Base-by-base conservation (phyloP, 73 alveolate species). In the Blepharisma japonicum region DNA sequence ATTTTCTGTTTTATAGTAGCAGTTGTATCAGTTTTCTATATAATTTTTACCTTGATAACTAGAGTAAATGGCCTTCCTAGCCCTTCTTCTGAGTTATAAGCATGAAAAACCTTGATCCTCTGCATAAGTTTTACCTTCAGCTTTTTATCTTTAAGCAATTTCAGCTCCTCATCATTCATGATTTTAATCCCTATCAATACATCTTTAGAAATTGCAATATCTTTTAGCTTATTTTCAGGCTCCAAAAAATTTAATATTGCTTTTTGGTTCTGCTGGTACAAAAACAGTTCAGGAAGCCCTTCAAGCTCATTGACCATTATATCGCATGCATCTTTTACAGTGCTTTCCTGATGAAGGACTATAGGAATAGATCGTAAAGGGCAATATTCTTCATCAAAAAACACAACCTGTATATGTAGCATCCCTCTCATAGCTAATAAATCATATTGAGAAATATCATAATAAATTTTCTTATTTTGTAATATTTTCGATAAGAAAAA, bases 51-150 rank as follows among this genome's bases (percentile, higher is more conserved):
- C 11, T 61, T 25, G 18, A 61, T 39, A 5, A 61, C 5, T 18
- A 61, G 4, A 20, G 46, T 14, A 25, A 61, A 61, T 14, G 74
- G 74, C 46, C 23, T 61, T 20, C 47, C 74, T 25, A 9, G 14
- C 18, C 74, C 74, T 39, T 61, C 47, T 11, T 61, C 74, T 14
- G 23, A 14, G 23, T 11, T 9, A 61, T 14, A 61, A 18, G 49
- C 74, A 61, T 61, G 74, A 25, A 61, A 61, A 39, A n/a, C 74
- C 46, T 14, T 8, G 5, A 61, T 53, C 4, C 23, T 53, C 67
- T 53, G 23, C 23, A 53, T 53, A 53, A 53, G 4, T 53, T 53
- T 53, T 53, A 53, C 67, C 67, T 53, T 53, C 23, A 14, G 27
- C 67, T 53, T 53, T 4, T 53, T 53, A 20, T 20, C 67, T 53